phyloP scores from a whole-genome alignment of 2,329 filamentous ascomycete genomes.

The Dactylella cylindrospora region DNA sequence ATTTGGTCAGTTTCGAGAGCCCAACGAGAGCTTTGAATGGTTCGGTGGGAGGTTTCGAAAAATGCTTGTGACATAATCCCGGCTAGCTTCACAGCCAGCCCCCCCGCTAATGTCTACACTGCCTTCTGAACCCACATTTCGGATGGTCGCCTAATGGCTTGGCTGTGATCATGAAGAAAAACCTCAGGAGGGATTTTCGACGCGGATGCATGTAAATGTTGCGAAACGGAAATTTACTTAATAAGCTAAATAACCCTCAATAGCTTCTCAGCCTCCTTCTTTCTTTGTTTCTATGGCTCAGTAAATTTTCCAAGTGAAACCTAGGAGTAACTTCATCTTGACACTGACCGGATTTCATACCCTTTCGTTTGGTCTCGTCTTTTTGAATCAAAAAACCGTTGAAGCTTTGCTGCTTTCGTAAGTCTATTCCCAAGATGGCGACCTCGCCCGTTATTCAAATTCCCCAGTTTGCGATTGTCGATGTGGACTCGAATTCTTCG shows the following conservation, averaged over 20 bases:
- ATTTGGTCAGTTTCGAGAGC: slow-evolving; percentile 27
- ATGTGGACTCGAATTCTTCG: slow-evolving; percentile 41
- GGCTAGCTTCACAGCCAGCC: slow-evolving; percentile 16
- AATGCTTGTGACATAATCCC: slow-evolving; percentile 20
- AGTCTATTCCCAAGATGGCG: slow-evolving; percentile 22
- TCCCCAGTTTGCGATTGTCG: slow-evolving; percentile 27
- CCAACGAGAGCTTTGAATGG: no score
- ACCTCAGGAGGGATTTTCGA: neutral
- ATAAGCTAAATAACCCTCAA: slow-evolving; percentile 9
- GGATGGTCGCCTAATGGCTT: slow-evolving; percentile 42
- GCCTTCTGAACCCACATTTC: slow-evolving; percentile 27
- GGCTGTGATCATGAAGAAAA: slow-evolving; percentile 1
- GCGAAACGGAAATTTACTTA: slow-evolving; percentile 15
- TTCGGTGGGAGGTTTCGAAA: slow-evolving; percentile 5
- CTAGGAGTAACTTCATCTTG: slow-evolving; percentile 3
- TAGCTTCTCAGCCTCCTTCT: slow-evolving; percentile 15
- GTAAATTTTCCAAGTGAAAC: neutral
- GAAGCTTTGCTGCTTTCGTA: neutral
- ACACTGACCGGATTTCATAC: neutral
- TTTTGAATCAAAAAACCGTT: neutral
- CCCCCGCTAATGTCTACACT: slow-evolving; percentile 27
- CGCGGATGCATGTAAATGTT: no score
- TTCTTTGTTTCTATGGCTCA: slow-evolving; percentile 4
- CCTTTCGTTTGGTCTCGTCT: neutral
- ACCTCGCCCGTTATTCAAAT: slow-evolving; percentile 21